These are phyloP conservation scores for Camelina hispida DNA, from an alignment of 345 rosid genomes.

Conservation along the genomic window DNA sequence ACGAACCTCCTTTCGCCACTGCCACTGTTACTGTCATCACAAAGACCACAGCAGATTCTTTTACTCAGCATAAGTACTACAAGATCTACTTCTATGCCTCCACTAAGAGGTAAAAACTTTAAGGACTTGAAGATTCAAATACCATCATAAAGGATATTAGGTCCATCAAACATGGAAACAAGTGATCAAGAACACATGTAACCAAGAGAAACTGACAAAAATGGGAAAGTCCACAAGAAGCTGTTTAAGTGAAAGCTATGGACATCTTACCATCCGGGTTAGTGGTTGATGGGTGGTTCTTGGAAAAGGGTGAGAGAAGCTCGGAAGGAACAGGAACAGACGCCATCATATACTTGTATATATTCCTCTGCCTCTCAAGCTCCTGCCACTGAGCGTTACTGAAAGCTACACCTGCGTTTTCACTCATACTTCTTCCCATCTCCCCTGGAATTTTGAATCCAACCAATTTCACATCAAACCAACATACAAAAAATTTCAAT, in stretches of 20 bases:
- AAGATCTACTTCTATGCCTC: neutral
- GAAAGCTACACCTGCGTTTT: constrained; percentile 60
- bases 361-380: constrained; percentile 79
- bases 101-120: constrained; percentile 2
- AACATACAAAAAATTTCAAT: neutral
- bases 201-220: constrained; percentile 58
- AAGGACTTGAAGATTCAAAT: neutral
- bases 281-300: constrained; percentile 29
- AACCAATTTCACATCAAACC: constrained; percentile 13
- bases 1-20: constrained; percentile 34
- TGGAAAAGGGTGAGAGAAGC: constrained; percentile 50
- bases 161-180: constrained; percentile 7
- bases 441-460: constrained; percentile 48
- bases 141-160: neutral
- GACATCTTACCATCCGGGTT: constrained; percentile 33
- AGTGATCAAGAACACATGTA: neutral
- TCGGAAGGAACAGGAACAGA: constrained; percentile 78
- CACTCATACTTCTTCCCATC: constrained; percentile 50
- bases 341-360: constrained; percentile 79
- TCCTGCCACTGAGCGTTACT: constrained; percentile 83
- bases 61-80: neutral
- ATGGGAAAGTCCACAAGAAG: neutral
- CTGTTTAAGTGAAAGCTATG: constrained; percentile 2
- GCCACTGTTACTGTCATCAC: constrained; percentile 29
- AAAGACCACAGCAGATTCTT: constrained; percentile 17